Conservation (phyloP, 148 eudicot species). For the Rhododendron mucronatum region DNA sequence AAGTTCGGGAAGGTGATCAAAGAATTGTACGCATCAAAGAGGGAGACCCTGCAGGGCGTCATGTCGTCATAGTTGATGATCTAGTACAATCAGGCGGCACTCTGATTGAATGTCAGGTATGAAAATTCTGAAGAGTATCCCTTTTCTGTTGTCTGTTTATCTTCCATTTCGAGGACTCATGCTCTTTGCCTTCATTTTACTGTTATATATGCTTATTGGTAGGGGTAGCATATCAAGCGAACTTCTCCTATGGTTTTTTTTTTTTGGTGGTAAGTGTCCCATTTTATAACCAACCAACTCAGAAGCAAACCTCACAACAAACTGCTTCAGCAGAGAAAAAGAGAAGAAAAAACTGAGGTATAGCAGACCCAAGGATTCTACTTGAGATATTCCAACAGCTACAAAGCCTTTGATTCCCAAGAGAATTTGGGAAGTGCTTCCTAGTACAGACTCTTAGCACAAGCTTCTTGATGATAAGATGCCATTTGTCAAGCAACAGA, state of each 20-base stretch:
- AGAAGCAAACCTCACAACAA: too few species aligned
- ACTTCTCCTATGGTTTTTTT: neutral
- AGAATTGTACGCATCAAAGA: conserved; percentile 92
- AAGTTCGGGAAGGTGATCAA: conserved; percentile 97
- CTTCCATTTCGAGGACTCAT: neutral
- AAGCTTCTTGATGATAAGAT: too few species aligned
- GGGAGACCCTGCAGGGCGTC: conserved; percentile 94
- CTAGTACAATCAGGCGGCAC: conserved; percentile 99
- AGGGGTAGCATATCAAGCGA: neutral
- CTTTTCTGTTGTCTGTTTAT: neutral
- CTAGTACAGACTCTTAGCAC: too few species aligned
- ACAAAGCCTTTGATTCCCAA: too few species aligned
- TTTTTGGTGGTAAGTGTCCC: too few species aligned
- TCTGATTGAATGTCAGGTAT: conserved; percentile 90
- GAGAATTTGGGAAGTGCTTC: too few species aligned
- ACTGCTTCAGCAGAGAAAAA: too few species aligned
- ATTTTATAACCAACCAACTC: too few species aligned
- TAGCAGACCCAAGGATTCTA: too few species aligned
- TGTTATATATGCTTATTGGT: neutral
- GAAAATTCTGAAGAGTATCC: neutral
- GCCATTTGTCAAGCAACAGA: too few species aligned
- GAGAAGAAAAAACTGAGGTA: too few species aligned
- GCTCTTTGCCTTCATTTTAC: neutral
- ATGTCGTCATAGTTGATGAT: conserved; percentile 98
- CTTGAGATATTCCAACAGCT: too few species aligned